Evolutionary conservation across 768 basidiomycete species (phyloP), one percentile per base, ranked within the genome.

Genomic region (Psilocybe subaeruginosa): DNA sequence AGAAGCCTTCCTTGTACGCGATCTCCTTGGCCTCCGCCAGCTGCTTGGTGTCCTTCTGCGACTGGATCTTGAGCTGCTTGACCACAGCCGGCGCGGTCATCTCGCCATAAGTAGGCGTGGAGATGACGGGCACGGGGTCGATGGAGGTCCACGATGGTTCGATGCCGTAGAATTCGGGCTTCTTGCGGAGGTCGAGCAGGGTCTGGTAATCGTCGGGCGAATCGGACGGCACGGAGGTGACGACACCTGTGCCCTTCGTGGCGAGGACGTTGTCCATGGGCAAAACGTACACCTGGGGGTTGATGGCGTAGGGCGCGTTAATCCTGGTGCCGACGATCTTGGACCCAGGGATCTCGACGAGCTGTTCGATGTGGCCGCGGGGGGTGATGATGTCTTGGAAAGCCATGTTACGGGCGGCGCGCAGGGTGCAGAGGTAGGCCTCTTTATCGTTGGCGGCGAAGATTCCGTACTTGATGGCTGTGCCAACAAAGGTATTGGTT

Each of bases 191-290:
- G 70, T 99, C 97, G 68, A 86, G 86, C 54, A 95, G 80, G 3
- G 94, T 97, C 66, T 87, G 86, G 76, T 87, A 99, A 72, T 99
- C 97, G 72, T 99, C 97, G 3, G 97, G 97, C 4, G 97, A 99
- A 73, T 99, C 97, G 7, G 97, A 97, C 0, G 97, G 96, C 5
- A 97, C 96, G 43, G 94, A 99, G 4, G 96, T 97, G 68, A 99
- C 97, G 31, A 99, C 95, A 63, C 97, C 97, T 11, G 97, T 99
- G 69, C 97, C 97, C 90, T 99, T 99, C 63, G 93, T 96, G n/a
- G 95, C 86, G 50, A 97, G 82, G 56, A 99, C 95, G 66, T 90
- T 92, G 66, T 99, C 97, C 97, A 99, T 99, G n/a, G 97, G 97
- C 59, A 99, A 76, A 49, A 99, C 93, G 69, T 95, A 95, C 29